Evolutionary conservation across 257 asterid species (phyloP), one percentile per base, ranked within the genome.

Genomic region (Rubia yunnanensis): DNA sequence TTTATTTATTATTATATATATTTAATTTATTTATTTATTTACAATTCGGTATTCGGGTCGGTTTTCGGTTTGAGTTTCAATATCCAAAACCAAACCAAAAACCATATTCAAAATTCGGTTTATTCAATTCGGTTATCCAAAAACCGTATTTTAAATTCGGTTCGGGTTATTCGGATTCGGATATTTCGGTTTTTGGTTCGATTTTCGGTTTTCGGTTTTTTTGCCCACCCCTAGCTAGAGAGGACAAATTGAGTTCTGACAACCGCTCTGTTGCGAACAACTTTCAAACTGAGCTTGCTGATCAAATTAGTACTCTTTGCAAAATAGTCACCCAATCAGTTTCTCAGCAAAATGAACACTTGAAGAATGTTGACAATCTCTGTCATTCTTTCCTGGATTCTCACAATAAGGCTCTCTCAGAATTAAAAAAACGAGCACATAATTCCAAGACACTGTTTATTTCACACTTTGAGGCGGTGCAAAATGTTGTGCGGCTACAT

Each of bases 391-490:
- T 85, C 68, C 78, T 87, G 64, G 82, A 87, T 83, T 67, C 81
- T 49, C 89, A 85, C 70, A 79, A 84, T 39, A 84, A 85, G 95
- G 82, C 85, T 74, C 72, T 84, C 67, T 60, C 64, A 71, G 92
- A 84, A 53, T 73, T 90, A 41, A 86, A 81, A 83, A 81, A 69
- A 68, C 86, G 83, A 73, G 74, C 85, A 54, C 75, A 69, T 66
- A 68, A 78, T 63, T 86, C 96, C 24, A 83, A 82, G 80, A 74
- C 78, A 30, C 74, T 81, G 74, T 86, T 77, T 78, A 53, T 80
- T 52, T 87, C 96, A 68, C 92, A 90, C 73, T 75, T 88, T 72
- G 97, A 88, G 89, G 90, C 87, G 57, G 65, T 88, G 72, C 92
- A 86, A 74, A 81, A 85, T 80, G 86, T 87, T 69, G 92, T 78